Percentiles rank a stretch among this genome's conserved stretches.
Evolutionary conservation across 2,329 filamentous ascomycete genomes (phyloP).

Genomic region (Aspergillus spinulosporus): DNA sequence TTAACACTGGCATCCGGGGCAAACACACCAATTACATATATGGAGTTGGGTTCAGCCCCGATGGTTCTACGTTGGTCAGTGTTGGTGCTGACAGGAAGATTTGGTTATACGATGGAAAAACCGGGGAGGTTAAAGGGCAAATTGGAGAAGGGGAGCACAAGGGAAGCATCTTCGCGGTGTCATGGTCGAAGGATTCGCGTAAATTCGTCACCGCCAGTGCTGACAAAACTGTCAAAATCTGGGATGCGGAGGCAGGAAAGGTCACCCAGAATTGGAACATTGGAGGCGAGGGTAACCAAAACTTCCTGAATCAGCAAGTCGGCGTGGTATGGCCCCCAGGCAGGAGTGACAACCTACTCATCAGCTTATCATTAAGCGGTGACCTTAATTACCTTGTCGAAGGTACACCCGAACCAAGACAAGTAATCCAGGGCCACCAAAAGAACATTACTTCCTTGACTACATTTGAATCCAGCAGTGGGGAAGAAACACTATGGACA

Average conservation of each 20-base stretch:
- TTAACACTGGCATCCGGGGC: conserved; percentile 75
- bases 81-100: conserved; percentile 92
- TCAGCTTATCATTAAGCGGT: conserved; percentile 83
- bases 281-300: conserved; percentile 70
- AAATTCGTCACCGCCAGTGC: conserved; percentile 87
- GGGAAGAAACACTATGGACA: conserved; percentile 69
- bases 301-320: conserved; percentile 83
- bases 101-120: conserved; percentile 95
- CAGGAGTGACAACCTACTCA: conserved; percentile 80
- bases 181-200: conserved; percentile 84
- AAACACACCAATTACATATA: conserved; percentile 88
- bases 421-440: conserved; percentile 81
- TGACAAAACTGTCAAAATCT: conserved; percentile 91
- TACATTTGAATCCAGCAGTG: conserved; percentile 51
- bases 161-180: conserved; percentile 88
- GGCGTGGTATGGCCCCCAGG: conserved; percentile 87
- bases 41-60: conserved; percentile 83
- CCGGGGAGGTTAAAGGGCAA: conserved; percentile 74
- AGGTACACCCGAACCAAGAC: conserved; percentile 67
- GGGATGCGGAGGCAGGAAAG: conserved; percentile 81
- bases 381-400: conserved; percentile 86
- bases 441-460: conserved; percentile 83
- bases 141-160: conserved; percentile 76
- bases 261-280: conserved; percentile 80
- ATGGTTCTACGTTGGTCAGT: conserved; percentile 77